Conservation (phyloP, 2,329 filamentous ascomycete species). For the Claviceps africana region DNA sequence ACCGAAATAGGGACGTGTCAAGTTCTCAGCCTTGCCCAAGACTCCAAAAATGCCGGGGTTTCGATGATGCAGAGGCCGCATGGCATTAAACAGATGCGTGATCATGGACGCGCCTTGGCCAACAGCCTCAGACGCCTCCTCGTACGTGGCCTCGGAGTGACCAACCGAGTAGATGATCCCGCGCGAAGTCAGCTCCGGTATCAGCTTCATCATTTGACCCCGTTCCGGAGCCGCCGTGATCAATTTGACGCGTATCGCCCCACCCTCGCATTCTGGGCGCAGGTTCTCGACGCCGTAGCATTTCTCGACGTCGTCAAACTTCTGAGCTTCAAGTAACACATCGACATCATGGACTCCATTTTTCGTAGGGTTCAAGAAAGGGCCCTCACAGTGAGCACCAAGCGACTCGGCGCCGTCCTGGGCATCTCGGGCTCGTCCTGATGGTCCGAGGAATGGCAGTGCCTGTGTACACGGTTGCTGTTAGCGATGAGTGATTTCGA, state of each 20-base stretch:
- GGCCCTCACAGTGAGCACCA: constrained; percentile 82
- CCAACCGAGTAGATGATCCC: constrained; percentile 70
- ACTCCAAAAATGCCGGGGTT: constrained; percentile 85
- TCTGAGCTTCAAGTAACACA: constrained; percentile 52
- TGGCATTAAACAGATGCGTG: constrained; percentile 88
- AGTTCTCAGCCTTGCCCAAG: constrained; percentile 50
- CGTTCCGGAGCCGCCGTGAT: constrained; percentile 78
- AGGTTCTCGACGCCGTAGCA: constrained; percentile 67
- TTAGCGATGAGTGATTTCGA: not conserved
- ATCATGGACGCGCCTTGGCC: constrained; percentile 74
- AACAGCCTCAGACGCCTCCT: constrained; percentile 60
- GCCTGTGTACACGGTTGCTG: constrained; percentile 25
- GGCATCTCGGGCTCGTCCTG: constrained; percentile 43
- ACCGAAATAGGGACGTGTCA: constrained; percentile 62
- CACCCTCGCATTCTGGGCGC: constrained; percentile 19
- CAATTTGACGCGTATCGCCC: constrained; percentile 48
- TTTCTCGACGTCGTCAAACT: constrained; percentile 49
- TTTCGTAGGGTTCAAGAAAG: constrained; percentile 69
- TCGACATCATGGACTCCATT: constrained; percentile 74
- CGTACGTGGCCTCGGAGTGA: constrained; percentile 77
- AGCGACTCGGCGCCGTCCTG: constrained; percentile 70
- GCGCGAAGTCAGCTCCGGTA: constrained; percentile 48
- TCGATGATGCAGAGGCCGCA: constrained; percentile 79
- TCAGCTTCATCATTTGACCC: constrained; percentile 54
- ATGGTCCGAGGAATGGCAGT: constrained; percentile 65